These are phyloP conservation scores for Gloeopeniophorella convolvens DNA, from an alignment of 768 basidiomycete species.

Conservation along the genomic window DNA sequence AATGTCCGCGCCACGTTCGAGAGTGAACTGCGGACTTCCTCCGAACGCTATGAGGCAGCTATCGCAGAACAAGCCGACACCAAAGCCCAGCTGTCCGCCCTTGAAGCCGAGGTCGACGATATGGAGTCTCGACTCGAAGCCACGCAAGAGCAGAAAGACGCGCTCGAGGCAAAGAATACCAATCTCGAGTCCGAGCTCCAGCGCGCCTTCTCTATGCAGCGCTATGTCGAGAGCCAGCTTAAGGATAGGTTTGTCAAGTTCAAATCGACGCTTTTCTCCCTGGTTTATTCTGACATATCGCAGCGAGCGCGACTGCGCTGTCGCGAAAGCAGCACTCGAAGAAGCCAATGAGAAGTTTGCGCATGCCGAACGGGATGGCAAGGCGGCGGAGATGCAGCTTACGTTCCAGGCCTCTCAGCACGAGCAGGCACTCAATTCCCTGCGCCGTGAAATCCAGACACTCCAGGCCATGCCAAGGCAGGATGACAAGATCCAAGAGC, in stretches of 20 bases:
- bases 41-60: conserved; percentile 9
- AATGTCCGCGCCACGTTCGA: conserved; percentile 9
- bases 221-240: conserved; percentile 57
- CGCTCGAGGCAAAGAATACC: conserved; percentile 51
- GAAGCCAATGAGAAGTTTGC: conserved; percentile 31
- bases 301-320: conserved; percentile 43
- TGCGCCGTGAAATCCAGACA: conserved; percentile 50
- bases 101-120: conserved; percentile 38
- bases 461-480: conserved; percentile 51
- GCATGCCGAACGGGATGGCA: conserved; percentile 38
- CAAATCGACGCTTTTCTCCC: background rate
- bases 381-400: conserved; percentile 59
- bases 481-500: conserved; percentile 46
- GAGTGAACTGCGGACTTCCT: conserved; percentile 19
- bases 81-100: conserved; percentile 28
- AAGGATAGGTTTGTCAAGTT: conserved; percentile 47
- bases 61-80: background rate
- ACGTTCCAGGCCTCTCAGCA: conserved; percentile 60
- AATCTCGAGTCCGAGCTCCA: conserved; percentile 60
- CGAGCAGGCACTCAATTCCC: conserved; percentile 52
- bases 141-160: conserved; percentile 44
- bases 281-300: background rate
- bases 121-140: conserved; percentile 31
- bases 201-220: conserved; percentile 50
- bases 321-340: conserved; percentile 27